Evolutionary conservation across 1,139 yeast species (phyloP), one percentile per base, ranked within the genome.

Genomic region (Geotrichum cucujoidarum): DNA sequence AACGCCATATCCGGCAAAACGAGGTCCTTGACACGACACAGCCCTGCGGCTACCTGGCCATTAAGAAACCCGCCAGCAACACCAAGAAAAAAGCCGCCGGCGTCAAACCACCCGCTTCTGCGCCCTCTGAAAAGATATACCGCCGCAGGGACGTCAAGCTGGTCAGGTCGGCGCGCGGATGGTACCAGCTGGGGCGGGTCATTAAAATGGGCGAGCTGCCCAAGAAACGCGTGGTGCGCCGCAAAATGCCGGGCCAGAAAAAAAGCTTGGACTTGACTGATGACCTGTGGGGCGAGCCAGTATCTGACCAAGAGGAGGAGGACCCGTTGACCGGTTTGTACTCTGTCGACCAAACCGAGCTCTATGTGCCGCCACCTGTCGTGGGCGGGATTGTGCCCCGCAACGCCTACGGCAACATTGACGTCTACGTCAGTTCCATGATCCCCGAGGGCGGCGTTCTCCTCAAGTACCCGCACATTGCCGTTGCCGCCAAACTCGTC

Each of bases 141-240:
- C 79, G 78, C 40, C 69, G 96, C 25, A 66, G 76, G 0, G 78
- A 82, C 57, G 89, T 94, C 1, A 72, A 78, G 45, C 60, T 62
- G 2, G 75, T 90, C 24, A 71, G 81, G 50, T 80, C 94, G 0
- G 87, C 95, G 0, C 80, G 80, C 56, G 88, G 85, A 1, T 92
- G 98, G 98, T 87, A 83, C 60, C 75, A 84, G 68, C 68, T 75
- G 45, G 99, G 98, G 0, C 69, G 96, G 24, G 74, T 81, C 0
- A 64, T 94, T 34, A 86, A 81, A 56, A 64, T 79, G 0, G 95
- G 95, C 0, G 80, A 73, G 25, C 79, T 79, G 52, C 83, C 95
- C 0, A 58, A 83, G 57, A 79, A 84, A 60, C 66, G 69, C 5
- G 68, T 63, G 29, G 57, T 60, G 48, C 62, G 64, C 3, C 53